Conservation (phyloP, 1,284 basidiomycete genomes). For the Trichosporon sp. region DNA sequence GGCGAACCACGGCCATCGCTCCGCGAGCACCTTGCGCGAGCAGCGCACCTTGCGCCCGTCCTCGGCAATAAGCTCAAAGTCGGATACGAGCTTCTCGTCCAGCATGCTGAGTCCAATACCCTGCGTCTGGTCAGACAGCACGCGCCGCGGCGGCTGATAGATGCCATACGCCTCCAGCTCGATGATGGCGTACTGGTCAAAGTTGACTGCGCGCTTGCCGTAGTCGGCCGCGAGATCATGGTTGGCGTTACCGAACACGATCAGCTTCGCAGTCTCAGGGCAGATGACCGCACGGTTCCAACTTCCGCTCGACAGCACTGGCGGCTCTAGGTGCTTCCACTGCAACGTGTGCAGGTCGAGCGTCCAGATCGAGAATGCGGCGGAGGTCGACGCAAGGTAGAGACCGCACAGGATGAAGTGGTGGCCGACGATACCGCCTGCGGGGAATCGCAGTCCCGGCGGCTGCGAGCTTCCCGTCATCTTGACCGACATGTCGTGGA, state of each 20-base stretch:
- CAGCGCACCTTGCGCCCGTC: conserved; percentile 82
- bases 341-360: conserved; percentile 76
- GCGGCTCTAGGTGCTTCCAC: conserved; percentile 82
- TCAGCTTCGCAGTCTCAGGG: conserved; percentile 73
- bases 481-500: conserved; percentile 63
- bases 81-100: conserved; percentile 72
- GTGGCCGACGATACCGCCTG: conserved; percentile 81
- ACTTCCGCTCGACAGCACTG: conserved; percentile 72
- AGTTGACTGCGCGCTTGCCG: conserved; percentile 82
- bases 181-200: conserved; percentile 86
- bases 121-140: conserved; percentile 67
- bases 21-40: conserved; percentile 76
- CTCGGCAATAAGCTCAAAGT: conserved; percentile 89
- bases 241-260: conserved; percentile 84
- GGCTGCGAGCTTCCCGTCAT: conserved; percentile 67
- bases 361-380: conserved; percentile 80
- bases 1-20: conserved; percentile 92
- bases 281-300: conserved; percentile 87
- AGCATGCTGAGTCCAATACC: conserved; percentile 71
- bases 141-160: conserved; percentile 77
- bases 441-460: conserved; percentile 89
- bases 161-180: conserved; percentile 92
- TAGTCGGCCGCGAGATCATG: conserved; percentile 89
- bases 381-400: conserved; percentile 79
- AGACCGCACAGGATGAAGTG: conserved; percentile 87